phyloP scores from a whole-genome alignment of 1,284 basidiomycete species.

The Sutorius eximius region DNA sequence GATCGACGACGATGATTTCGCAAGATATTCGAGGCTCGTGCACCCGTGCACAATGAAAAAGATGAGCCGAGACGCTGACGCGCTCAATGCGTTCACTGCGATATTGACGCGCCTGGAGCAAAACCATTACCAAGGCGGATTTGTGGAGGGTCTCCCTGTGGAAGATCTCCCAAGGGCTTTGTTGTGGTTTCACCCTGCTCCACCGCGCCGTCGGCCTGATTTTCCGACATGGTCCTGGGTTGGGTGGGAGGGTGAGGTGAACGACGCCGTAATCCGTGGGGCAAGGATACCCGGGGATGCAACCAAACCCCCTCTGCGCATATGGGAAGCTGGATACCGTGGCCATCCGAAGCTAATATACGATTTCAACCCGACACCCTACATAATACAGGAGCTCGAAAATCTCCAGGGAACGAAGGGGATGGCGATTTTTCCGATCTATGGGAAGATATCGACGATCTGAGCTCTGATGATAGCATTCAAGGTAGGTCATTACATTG shows the following conservation, averaged over 20 bases:
- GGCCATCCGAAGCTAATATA: constrained; percentile 4
- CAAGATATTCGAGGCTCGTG: constrained; percentile 6
- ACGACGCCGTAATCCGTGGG: neutral
- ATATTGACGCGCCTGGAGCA: constrained; percentile 6
- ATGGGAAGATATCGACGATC: neutral
- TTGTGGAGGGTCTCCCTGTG: constrained; percentile 13
- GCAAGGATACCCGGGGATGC: too few relatives aligned
- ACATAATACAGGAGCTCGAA: neutral
- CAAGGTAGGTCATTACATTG: neutral
- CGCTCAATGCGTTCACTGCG: neutral
- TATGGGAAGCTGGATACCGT: constrained; percentile 6
- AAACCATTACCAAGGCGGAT: constrained; percentile 9
- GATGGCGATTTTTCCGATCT: neutral
- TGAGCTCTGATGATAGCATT: neutral
- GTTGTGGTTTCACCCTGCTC: constrained; percentile 8
- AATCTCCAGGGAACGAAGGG: neutral
- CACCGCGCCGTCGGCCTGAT: constrained; percentile 1
- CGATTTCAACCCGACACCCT: constrained; percentile 1
- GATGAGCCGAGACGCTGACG: constrained; percentile 12
- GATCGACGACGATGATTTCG: neutral
- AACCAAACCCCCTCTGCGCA: too few relatives aligned
- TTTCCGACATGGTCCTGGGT: constrained; percentile 18
- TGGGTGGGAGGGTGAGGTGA: constrained; percentile 11
- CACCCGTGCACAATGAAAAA: constrained; percentile 6
- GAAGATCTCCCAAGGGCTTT: constrained; percentile 11